Evolutionary conservation across 1,139 yeast species (phyloP).

Genomic region (Protomyces lactucae-debilis): DNA sequence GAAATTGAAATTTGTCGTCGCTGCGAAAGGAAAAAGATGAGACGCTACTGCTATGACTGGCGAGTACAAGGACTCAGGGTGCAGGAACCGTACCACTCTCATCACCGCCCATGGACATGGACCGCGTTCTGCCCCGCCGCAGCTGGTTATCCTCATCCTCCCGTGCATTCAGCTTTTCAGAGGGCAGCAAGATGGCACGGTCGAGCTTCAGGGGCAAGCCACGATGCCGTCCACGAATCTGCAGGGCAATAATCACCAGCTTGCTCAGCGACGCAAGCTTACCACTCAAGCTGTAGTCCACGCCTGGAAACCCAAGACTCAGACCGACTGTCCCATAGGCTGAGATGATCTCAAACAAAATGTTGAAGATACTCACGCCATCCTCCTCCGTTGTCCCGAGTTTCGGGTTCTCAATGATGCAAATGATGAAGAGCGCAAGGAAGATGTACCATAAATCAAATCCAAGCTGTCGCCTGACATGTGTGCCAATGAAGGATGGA

Average conservation of each 20-base stretch:
- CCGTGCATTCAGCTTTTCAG: constrained; percentile 51
- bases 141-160: neutral
- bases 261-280: constrained; percentile 71
- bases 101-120: neutral
- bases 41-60: neutral
- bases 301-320: constrained; percentile 48
- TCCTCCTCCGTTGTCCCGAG: constrained; percentile 36
- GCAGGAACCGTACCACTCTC: neutral
- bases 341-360: constrained; percentile 81
- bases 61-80: neutral
- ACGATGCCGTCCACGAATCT: constrained; percentile 94
- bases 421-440: constrained; percentile 71
- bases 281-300: constrained; percentile 64
- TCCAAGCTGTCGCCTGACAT: constrained; percentile 83
- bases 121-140: neutral
- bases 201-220: constrained; percentile 92
- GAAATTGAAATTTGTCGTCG: neutral
- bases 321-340: constrained; percentile 52
- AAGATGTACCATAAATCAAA: constrained; percentile 94
- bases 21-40: neutral
- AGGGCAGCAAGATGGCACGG: constrained; percentile 86
- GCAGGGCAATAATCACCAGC: constrained; percentile 76
- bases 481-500: constrained; percentile 69
- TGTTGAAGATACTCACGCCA: constrained; percentile 59
- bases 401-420: constrained; percentile 24